Conservation (phyloP, 768 basidiomycete genomes). For the Lactarius tabidus region DNA sequence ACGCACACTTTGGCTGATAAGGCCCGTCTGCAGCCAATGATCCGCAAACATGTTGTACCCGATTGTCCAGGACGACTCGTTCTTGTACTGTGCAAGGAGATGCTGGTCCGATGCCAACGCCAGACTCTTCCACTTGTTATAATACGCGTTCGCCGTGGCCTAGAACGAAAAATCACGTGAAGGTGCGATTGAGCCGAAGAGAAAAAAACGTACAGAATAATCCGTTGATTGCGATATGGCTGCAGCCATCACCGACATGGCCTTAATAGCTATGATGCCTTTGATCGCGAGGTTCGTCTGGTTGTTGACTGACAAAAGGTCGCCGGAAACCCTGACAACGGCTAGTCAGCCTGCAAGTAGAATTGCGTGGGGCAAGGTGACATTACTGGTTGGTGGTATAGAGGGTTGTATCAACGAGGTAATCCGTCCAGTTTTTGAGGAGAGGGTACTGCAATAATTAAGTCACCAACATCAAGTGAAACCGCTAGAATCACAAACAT, state of each 20-base stretch:
- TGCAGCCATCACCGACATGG: constrained; percentile 18
- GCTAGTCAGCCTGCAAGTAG: background rate
- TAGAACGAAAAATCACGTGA: background rate
- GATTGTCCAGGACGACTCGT: constrained; percentile 19
- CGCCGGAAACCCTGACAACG: constrained; percentile 2
- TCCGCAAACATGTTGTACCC: constrained; percentile 24
- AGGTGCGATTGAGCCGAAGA: background rate
- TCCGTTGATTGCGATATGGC: background rate
- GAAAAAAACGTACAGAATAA: constrained; percentile 2
- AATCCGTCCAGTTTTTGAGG: constrained; percentile 17
- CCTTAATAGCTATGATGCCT: constrained; percentile 23
- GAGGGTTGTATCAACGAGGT: constrained; percentile 2
- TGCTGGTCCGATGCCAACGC: constrained; percentile 18
- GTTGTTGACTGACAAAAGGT: constrained; percentile 1
- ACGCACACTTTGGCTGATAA: constrained; percentile 17
- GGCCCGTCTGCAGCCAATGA: constrained; percentile 16
- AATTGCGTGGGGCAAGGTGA: background rate
- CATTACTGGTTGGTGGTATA: constrained; percentile 15
- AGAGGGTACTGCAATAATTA: constrained; percentile 7
- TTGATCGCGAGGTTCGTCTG: constrained; percentile 24
- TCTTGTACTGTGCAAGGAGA: constrained; percentile 12
- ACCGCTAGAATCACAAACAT: background rate
- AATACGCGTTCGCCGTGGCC: constrained; percentile 1
- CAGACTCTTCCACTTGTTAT: constrained; percentile 8
- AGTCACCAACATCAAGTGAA: background rate